Evolutionary conservation across 225 moss, liverwort and hornwort species (phyloP), one percentile per base, ranked within the genome.

Genomic region (Straminergon stramineum): DNA sequence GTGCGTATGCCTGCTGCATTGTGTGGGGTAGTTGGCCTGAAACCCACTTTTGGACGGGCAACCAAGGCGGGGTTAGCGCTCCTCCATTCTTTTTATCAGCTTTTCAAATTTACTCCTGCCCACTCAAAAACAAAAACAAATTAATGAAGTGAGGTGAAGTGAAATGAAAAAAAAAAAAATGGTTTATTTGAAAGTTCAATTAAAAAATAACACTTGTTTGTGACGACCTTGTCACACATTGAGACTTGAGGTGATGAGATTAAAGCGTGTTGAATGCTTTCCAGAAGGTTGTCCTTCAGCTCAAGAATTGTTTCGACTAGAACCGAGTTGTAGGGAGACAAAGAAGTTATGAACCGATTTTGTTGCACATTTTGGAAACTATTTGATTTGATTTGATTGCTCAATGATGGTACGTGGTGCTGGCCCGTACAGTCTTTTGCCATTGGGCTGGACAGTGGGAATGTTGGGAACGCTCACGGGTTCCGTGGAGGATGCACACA

Each of bases 361-460:
- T 55, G 13, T 31, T 67, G 67, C 37, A 55, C 53, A 32, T 55
- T 41, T 64, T 37, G 62, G 5, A 76, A 76, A 31, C 64, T 70
- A 24, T 6, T 8, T 48, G n/a, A 48, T 48, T 48, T 48, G 48
- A 48, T 45, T 69, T 86, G 3, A 31, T 56, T 43, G 69, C 87
- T 56, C 76, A 58, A 73, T 43, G 30, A 70, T 17, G 80, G 64
- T 75, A 7, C 75, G 75, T 84, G 43, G 30, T 52, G 61, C 41
- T 61, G 75, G 53, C 31, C 10, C 1, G 52, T 84, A 85, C 95
- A 97, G 96, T 26, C 90, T 96, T 79, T 39, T 97, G 83, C 95
- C 97, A 43, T 88, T 96, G 82, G 95, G 95, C 58, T 96, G 96
- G 97, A 96, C 96, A 10, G 91, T 97, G 71, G 96, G 96, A 82